These are phyloP conservation scores for Wickerhamomyces ciferrii DNA, from an alignment of 805 yeast genomes.

Conservation along the genomic window DNA sequence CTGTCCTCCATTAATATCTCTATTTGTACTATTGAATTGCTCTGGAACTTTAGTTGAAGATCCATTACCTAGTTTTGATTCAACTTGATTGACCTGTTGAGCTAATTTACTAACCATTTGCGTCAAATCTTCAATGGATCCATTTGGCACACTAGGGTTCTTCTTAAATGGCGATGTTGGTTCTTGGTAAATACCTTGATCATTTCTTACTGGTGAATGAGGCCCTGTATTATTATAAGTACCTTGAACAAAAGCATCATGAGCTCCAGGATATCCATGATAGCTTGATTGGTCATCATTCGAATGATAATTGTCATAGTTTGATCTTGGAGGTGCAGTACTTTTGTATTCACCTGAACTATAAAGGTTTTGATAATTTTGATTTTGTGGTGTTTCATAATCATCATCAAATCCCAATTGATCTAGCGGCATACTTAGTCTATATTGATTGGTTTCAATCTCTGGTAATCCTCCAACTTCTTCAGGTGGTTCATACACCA, in stretches of 20 bases:
- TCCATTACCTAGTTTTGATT: conserved; percentile 11
- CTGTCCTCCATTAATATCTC: conserved; percentile 1
- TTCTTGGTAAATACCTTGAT: background rate
- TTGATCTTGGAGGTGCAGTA: conserved; percentile 7
- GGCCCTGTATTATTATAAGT: background rate
- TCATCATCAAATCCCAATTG: conserved; percentile 12
- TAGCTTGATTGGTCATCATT: background rate
- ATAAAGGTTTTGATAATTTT: background rate
- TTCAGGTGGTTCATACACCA: conserved; percentile 20
- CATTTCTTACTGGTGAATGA: background rate
- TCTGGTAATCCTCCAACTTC: conserved; percentile 16
- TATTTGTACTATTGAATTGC: background rate
- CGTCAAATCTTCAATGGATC: conserved; percentile 24
- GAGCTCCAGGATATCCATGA: background rate
- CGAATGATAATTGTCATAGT: background rate
- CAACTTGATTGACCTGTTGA: conserved; percentile 21
- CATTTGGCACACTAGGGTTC: conserved; percentile 1
- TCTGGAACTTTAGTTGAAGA: background rate
- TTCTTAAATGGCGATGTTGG: background rate
- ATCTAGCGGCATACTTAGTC: conserved; percentile 21
- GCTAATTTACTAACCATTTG: conserved; percentile 30
- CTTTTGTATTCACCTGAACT: conserved; percentile 4
- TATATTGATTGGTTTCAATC: conserved; percentile 20
- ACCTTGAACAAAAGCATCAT: background rate
- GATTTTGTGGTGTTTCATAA: background rate